phyloP scores from a whole-genome alignment of 2,329 filamentous ascomycete species.

The Hirsutella rhossiliensis region DNA sequence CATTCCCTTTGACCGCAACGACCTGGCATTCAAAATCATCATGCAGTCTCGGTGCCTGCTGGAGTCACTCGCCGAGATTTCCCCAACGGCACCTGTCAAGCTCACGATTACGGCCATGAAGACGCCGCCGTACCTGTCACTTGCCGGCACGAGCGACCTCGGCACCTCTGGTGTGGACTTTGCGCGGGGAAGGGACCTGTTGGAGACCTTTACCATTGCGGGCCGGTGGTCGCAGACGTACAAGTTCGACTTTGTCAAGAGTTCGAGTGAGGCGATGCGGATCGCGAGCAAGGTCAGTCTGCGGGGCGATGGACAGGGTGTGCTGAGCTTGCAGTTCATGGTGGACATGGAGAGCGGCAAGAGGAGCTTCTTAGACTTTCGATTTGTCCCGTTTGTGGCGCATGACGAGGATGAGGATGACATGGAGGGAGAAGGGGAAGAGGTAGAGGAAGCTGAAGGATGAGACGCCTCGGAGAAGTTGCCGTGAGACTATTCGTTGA shows the following conservation, averaged over 20 bases:
- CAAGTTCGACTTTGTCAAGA: slow-evolving; percentile 77
- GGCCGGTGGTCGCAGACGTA: slow-evolving; percentile 58
- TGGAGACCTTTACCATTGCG: slow-evolving; percentile 62
- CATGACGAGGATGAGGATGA: slow-evolving; percentile 35
- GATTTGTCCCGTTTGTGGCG: slow-evolving; percentile 61
- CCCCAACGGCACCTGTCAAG: slow-evolving; percentile 57
- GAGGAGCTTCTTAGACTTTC: slow-evolving; percentile 69
- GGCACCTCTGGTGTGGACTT: slow-evolving; percentile 56
- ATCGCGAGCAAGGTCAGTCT: slow-evolving; percentile 87
- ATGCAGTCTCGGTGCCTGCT: slow-evolving; percentile 69
- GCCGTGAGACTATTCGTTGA: neutral
- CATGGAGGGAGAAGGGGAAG: neutral
- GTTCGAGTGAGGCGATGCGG: slow-evolving; percentile 84
- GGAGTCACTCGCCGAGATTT: slow-evolving; percentile 59
- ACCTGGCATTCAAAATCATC: slow-evolving; percentile 83
- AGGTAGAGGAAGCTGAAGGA: neutral
- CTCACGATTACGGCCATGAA: slow-evolving; percentile 57
- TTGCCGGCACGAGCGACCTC: slow-evolving; percentile 50
- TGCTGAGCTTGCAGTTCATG: slow-evolving; percentile 93
- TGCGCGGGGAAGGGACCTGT: slow-evolving; percentile 48
- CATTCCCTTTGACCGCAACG: slow-evolving; percentile 77
- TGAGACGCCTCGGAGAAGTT: neutral
- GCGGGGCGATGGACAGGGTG: slow-evolving; percentile 75
- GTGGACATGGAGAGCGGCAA: slow-evolving; percentile 66
- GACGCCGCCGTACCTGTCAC: slow-evolving; percentile 57